Evolutionary conservation across 768 basidiomycete species (phyloP), one percentile per base, ranked within the genome.

Genomic region (Hydnomerulius pinastri): DNA sequence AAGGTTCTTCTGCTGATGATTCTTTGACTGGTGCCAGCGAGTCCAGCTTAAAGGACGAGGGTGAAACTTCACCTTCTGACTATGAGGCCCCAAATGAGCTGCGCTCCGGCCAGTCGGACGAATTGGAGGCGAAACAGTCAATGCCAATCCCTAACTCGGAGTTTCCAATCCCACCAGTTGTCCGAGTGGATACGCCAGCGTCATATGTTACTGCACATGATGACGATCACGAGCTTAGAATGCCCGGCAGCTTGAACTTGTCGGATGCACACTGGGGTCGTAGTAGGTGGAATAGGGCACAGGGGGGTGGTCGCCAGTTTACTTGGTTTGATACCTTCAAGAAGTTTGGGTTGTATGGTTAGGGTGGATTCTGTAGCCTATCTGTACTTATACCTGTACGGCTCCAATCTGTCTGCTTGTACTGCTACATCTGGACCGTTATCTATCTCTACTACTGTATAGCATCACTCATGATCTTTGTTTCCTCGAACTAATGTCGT

Each of bases 161-260:
- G 9, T 38, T 25, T 11, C 6, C 43, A 20, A 27, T 20, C 23
- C 27, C 18, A 21, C 3, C 18, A n/a, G 44, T 27, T n/a, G 43
- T 37, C 18, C 48, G 13, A n/a, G 46, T 29, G 36, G 58, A 41
- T n/a, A 41, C 48, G 2, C 17, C 48, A 35, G 52, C 27, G 9
- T 49, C 48, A 21, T 45, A 51, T 29, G 48, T 55, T 25, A 38
- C 36, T 2, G 51, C 42, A 18, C 25, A 24, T 29, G 64, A 70
- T 32, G 61, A 68, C 23, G 70, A 73, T 23, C 49, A 63, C 18
- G 70, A 72, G 29, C 54, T 71, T 48, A 59, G 43, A 46, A 82
- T 84, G 66, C 83, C 82, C 2, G 82, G 83, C 9, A 77, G 78
- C 25, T 81, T 82, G 53, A 70, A 75, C 50, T 33, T 65, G 6